Evolutionary conservation across 805 yeast genomes (phyloP), one percentile per base, ranked within the genome.

Genomic region (Kodamaea nitidulidarum): DNA sequence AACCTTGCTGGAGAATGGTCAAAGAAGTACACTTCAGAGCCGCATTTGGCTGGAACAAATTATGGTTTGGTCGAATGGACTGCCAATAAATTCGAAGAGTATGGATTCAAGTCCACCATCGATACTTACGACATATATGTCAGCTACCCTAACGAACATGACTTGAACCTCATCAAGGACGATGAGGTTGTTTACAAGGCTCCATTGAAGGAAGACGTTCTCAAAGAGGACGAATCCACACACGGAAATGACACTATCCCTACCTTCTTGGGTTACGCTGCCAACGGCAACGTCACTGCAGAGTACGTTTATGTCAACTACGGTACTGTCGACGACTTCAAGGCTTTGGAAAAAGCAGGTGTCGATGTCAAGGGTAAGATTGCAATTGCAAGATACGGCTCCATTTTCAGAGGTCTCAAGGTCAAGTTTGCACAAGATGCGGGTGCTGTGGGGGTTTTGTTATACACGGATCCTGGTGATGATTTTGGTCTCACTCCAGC

Each of bases 251-350:
- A 66, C 40, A 45, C 53, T 21, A 63, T 60, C 30, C 78, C 74
- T 2, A 77, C 81, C 0, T 80, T 73, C 50, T 78, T 80, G 56
- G 80, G 79, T 0, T 83, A 81, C 49, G 79, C 84, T 1, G 78
- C 82, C 7, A 73, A 71, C 49, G 88, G 86, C 1, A 71, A 76
- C 38, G 78, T 77, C 9, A 70, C 75, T 3, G 74, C 78, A 0
- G 62, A 67, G 27, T 84, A 63, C 47, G 69, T 81, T 0, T 81
- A 67, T 54, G 83, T 70, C 5, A 81, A 81, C 49, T 80, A 78
- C 54, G 91, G 84, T 1, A 60, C 71, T 0, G 42, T 49, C 1
- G 71, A 73, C 11, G 90, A 84, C 52, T 83, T 81, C 45, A 62
- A 54, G 4, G 28, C 41, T 2, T 58, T 82, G 35, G 40, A 56